Conservation (phyloP, 306 rosid species). For the Begonia loranthoides region DNA sequence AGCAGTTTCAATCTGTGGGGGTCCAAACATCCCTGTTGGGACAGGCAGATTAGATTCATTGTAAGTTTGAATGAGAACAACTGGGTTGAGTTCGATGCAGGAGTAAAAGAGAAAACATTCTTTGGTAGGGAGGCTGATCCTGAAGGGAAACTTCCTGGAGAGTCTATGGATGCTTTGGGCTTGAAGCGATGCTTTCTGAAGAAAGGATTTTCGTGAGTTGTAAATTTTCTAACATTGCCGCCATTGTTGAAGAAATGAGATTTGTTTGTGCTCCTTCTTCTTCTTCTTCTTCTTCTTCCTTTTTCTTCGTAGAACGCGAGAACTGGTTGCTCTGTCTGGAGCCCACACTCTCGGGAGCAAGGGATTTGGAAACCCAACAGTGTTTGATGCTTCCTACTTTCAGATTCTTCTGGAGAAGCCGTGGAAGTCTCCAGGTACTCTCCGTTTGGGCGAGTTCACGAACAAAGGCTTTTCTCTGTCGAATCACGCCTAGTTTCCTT, state of each 20-base stretch:
- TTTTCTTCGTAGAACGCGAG: conserved; percentile 55
- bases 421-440: conserved; percentile 49
- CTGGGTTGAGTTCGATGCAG: too few relatives aligned
- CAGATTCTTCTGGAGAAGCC: conserved; percentile 81
- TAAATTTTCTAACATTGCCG: neutral
- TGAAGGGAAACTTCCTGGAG: conserved; percentile 87
- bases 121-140: conserved; percentile 65
- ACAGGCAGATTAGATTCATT: conserved; percentile 68
- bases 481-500: too few relatives aligned
- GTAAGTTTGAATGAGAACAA: conserved; percentile 50
- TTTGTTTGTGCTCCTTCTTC: neutral
- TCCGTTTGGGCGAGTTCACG: neutral
- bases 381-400: conserved; percentile 84
- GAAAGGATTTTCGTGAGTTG: conserved; percentile 85
- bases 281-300: conserved; percentile 2
- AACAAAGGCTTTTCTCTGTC: too few relatives aligned
- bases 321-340: conserved; percentile 89
- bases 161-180: conserved; percentile 61
- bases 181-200: conserved; percentile 59
- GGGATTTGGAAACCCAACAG: conserved; percentile 76
- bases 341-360: conserved; percentile 91
- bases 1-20: conserved; percentile 87
- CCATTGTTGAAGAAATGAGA: neutral
- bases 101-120: too few relatives aligned
- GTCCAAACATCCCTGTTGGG: conserved; percentile 60